Evolutionary conservation across 2,329 filamentous ascomycete species (phyloP).

Genomic region (Ophiostoma tasmaniense): DNA sequence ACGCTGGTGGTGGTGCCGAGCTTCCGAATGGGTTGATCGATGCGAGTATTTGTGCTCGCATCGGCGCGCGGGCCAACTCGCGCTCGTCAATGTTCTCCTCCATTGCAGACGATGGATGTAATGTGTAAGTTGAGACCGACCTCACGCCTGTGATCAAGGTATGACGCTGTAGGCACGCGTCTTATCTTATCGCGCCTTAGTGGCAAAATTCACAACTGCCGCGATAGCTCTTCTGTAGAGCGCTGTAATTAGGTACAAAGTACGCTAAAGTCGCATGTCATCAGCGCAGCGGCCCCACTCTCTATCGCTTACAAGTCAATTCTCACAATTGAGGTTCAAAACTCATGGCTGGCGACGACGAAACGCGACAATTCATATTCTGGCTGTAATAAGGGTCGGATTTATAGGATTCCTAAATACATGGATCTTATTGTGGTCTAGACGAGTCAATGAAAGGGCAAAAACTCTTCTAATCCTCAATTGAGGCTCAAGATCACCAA

Average conservation of each 20-base stretch:
- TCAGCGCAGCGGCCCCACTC: background rate
- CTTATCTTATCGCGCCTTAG: slow-evolving; percentile 2
- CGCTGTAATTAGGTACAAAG: background rate
- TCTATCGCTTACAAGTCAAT: background rate
- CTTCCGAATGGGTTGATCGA: slow-evolving; percentile 36
- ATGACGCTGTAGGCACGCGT: background rate
- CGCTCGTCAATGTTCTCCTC: slow-evolving; percentile 16
- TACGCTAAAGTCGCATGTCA: background rate
- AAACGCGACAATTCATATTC: background rate
- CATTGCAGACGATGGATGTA: background rate
- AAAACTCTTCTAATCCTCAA: background rate
- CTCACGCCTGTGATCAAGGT: background rate
- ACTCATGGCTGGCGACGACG: background rate
- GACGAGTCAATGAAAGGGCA: background rate
- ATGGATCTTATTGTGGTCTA: background rate
- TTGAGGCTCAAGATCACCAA: background rate
- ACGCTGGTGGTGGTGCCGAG: background rate
- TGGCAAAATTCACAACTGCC: background rate
- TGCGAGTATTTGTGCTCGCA: slow-evolving; percentile 40
- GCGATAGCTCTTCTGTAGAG: background rate
- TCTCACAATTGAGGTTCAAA: background rate
- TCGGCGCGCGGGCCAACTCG: slow-evolving; percentile 22
- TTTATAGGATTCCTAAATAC: background rate
- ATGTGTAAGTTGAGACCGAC: background rate
- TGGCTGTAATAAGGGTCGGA: background rate